Percentiles rank a stretch among this genome's conserved stretches.
phyloP scores from a whole-genome alignment of 2,329 filamentous ascomycete genomes.

The Fusarium sterilihyphosum region DNA sequence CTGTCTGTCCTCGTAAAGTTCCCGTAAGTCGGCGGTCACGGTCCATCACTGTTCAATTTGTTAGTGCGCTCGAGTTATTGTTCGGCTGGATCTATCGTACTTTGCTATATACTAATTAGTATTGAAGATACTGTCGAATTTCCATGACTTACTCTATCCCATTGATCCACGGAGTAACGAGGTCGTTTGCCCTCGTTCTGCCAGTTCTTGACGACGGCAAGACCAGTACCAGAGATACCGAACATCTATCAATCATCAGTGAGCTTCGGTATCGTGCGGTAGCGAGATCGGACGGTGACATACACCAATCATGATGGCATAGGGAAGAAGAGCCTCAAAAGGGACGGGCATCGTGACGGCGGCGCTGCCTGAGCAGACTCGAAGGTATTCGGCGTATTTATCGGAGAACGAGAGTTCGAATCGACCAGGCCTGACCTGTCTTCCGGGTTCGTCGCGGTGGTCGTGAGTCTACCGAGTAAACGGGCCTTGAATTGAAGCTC shows the following conservation, averaged over 20 bases:
- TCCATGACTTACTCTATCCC: constrained; percentile 64
- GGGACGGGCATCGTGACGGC: constrained; percentile 65
- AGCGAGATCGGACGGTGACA: constrained; percentile 42
- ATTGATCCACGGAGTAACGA: constrained; percentile 69
- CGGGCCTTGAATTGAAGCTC: constrained; percentile 44
- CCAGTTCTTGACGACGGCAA: constrained; percentile 66
- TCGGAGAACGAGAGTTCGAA: constrained; percentile 26
- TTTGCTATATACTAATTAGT: constrained; percentile 61
- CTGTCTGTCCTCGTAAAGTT: constrained; percentile 66
- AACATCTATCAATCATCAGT: constrained; percentile 65
- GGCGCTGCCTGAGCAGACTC: constrained; percentile 48
- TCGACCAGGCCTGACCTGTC: constrained; percentile 39
- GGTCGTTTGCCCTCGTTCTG: constrained; percentile 70
- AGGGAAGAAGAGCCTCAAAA: constrained; percentile 72
- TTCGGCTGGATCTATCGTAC: constrained; percentile 49
- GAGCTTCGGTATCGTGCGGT: constrained; percentile 29
- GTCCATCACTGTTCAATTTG: constrained; percentile 66
- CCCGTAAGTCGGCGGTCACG: constrained; percentile 71
- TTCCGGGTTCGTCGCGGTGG: constrained; percentile 27
- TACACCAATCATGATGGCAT: constrained; percentile 71
- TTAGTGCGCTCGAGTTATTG: background rate
- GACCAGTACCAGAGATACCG: constrained; percentile 65
- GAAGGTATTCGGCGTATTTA: constrained; percentile 9
- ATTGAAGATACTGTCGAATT: background rate
- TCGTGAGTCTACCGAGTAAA: constrained; percentile 35